Percentiles rank a stretch among this genome's conserved stretches.
phyloP scores from a whole-genome alignment of 1,139 yeast species.

The Suhomyces kunorum region DNA sequence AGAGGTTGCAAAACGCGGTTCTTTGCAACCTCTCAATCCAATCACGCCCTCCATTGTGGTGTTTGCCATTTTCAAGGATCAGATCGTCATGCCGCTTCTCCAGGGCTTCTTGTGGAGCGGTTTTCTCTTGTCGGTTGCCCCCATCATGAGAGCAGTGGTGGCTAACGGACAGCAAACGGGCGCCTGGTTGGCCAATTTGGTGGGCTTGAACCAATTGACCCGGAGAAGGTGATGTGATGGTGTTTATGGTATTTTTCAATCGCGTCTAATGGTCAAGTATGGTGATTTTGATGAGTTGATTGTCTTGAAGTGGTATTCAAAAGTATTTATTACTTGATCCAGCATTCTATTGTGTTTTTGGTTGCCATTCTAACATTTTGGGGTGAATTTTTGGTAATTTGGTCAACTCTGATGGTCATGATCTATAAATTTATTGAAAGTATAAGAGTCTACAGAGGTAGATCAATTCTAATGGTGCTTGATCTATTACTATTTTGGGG shows the following conservation, averaged over 20 bases:
- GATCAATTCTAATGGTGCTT: too few species aligned
- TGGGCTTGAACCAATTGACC: constrained; percentile 25
- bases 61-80: constrained; percentile 63
- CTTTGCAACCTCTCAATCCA: constrained; percentile 7
- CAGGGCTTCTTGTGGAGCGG: constrained; percentile 49
- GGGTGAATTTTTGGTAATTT: too few species aligned
- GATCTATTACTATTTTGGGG: too few species aligned
- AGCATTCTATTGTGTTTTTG: too few species aligned
- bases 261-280: neutral
- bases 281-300: neutral
- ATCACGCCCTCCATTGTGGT: constrained; percentile 51
- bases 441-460: too few species aligned
- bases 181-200: constrained; percentile 24
- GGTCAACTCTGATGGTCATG: too few species aligned
- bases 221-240: constrained; percentile 1
- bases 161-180: constrained; percentile 38
- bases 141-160: constrained; percentile 30
- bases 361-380: too few species aligned
- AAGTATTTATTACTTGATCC: too few species aligned
- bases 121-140: constrained; percentile 33
- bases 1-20: constrained; percentile 22
- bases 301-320: neutral
- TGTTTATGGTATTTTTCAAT: neutral
- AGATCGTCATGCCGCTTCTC: constrained; percentile 64
- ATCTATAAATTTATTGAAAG: too few species aligned